These are phyloP conservation scores for Alisma plantagoaquatica DNA, from an alignment of 106 monocot genomes.

Conservation along the genomic window DNA sequence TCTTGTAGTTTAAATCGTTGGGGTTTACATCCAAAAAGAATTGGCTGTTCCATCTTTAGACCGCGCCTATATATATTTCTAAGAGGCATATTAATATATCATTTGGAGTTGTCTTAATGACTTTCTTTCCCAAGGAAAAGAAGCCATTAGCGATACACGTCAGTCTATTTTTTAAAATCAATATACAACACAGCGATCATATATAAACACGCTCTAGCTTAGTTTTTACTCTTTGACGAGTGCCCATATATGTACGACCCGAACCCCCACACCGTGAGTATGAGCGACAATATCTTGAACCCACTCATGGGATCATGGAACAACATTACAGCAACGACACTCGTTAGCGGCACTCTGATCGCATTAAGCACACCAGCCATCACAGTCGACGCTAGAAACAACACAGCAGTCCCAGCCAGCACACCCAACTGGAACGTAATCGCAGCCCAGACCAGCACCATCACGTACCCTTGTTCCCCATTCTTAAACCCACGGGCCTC, in stretches of 20 bases:
- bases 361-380: conserved; percentile 92
- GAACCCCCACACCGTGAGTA: conserved; percentile 92
- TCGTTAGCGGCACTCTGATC: conserved; percentile 80
- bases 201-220: no score
- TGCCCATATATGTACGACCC: conserved; percentile 70
- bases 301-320: conserved; percentile 92
- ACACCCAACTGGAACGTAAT: conserved; percentile 88
- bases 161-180: no score
- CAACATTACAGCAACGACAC: conserved; percentile 62
- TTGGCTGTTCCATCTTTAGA: no score
- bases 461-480: conserved; percentile 45
- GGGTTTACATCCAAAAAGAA: no score
- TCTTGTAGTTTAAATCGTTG: no score
- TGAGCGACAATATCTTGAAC: conserved; percentile 76
- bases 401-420: conserved; percentile 65
- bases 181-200: no score
- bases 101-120: no score
- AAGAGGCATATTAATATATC: no score
- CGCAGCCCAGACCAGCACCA: conserved; percentile 74
- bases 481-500: conserved; percentile 53
- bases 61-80: no score
- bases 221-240: no score
- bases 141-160: no score
- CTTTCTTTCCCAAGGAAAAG: no score
- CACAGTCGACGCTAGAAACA: conserved; percentile 87